phyloP scores from a whole-genome alignment of 352 stramenopile species.

The Peronospora belbahrii region DNA sequence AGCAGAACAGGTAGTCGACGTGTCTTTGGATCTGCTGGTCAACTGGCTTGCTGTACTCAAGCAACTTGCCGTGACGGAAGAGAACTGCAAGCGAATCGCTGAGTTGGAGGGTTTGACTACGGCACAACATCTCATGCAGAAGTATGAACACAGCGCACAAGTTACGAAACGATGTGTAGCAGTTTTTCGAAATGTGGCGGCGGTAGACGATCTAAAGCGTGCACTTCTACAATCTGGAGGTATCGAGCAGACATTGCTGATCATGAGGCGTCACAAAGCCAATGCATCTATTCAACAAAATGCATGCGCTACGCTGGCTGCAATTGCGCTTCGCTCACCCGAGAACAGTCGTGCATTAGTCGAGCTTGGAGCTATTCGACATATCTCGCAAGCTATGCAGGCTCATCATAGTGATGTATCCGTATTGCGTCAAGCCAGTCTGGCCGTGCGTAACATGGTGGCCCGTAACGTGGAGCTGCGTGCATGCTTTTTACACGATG shows the following conservation, averaged over 20 bases:
- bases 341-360: slow-evolving; percentile 54
- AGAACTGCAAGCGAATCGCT: slow-evolving; percentile 64
- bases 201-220: slow-evolving; percentile 61
- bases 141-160: slow-evolving; percentile 35
- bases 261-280: slow-evolving; percentile 42
- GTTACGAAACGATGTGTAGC: slow-evolving; percentile 63
- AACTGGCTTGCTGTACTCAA: slow-evolving; percentile 67
- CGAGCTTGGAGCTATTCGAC: slow-evolving; percentile 33
- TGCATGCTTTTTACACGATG: slow-evolving; percentile 51
- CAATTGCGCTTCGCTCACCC: slow-evolving; percentile 56
- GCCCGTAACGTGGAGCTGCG: slow-evolving; percentile 52
- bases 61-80: slow-evolving; percentile 69
- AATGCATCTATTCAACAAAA: slow-evolving; percentile 61
- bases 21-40: slow-evolving; percentile 40
- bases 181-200: slow-evolving; percentile 66
- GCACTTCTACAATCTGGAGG: slow-evolving; percentile 49
- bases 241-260: slow-evolving; percentile 40
- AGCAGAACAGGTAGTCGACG: not conserved
- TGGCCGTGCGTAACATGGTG: slow-evolving; percentile 78
- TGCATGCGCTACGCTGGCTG: slow-evolving; percentile 64
- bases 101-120: slow-evolving; percentile 46
- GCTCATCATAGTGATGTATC: slow-evolving; percentile 33
- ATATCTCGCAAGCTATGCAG: slow-evolving; percentile 53
- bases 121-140: slow-evolving; percentile 46
- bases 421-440: slow-evolving; percentile 63